These are phyloP conservation scores for Talaromyces sp. DNA, from an alignment of 2,329 filamentous ascomycete species.

Conservation along the genomic window DNA sequence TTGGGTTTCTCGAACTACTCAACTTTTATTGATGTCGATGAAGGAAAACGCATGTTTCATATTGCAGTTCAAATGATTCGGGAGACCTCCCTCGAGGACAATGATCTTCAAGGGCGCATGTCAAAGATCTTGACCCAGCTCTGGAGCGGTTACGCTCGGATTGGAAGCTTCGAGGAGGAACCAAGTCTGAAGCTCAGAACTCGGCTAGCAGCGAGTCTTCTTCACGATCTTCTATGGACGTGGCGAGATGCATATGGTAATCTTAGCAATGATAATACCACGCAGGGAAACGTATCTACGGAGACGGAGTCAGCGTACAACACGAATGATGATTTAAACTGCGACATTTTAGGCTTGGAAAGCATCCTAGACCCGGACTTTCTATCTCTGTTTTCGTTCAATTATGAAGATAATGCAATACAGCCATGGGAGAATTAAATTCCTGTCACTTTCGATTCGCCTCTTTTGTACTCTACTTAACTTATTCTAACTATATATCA, in stretches of 20 bases:
- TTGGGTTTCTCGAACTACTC: slow-evolving; percentile 13
- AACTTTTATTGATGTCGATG: slow-evolving; percentile 19
- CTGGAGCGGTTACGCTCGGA: slow-evolving; percentile 18
- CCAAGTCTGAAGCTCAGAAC: slow-evolving; percentile 19
- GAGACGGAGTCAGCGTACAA: not conserved
- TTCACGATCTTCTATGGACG: slow-evolving; percentile 22
- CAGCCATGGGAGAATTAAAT: not conserved
- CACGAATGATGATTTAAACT: not conserved
- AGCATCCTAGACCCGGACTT: slow-evolving; percentile 19
- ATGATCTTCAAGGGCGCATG: slow-evolving; percentile 21
- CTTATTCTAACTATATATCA: not conserved
- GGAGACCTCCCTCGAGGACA: slow-evolving; percentile 20
- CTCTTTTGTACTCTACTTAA: not conserved
- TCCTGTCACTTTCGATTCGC: not conserved
- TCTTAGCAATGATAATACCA: slow-evolving; percentile 2
- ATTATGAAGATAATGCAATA: not conserved
- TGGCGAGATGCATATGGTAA: slow-evolving; percentile 23
- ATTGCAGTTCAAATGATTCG: slow-evolving; percentile 18
- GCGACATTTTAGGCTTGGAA: slow-evolving; percentile 13
- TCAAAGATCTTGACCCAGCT: slow-evolving; percentile 23
- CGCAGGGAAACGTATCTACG: not conserved
- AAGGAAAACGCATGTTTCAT: slow-evolving; percentile 20
- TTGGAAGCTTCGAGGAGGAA: slow-evolving; percentile 12
- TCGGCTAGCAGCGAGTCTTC: slow-evolving; percentile 20
- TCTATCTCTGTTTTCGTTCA: slow-evolving; percentile 17